Evolutionary conservation across 257 asterid species (phyloP).

Genomic region (Capsicum chinense): DNA sequence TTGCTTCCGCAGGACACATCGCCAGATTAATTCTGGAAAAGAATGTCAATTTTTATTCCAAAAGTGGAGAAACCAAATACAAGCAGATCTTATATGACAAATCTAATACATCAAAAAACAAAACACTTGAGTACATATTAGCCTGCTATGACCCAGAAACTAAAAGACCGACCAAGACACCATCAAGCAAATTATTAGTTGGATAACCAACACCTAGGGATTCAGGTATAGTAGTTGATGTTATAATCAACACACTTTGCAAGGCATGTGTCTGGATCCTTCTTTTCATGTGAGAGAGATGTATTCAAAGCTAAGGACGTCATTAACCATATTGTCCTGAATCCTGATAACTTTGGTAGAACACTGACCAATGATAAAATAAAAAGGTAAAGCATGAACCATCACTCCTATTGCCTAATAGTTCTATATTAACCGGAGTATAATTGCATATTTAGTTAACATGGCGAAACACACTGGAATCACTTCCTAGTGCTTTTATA

Average conservation of each 20-base stretch:
- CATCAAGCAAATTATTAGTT: not conserved
- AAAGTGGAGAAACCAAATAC: conserved; percentile 21
- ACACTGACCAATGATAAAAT: not conserved
- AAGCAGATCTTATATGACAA: conserved; percentile 12
- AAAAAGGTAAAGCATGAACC: not conserved
- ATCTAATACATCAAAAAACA: conserved; percentile 9
- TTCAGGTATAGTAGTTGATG: not conserved
- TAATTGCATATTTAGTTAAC: conserved; percentile 12
- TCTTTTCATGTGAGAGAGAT: not conserved
- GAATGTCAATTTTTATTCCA: conserved; percentile 22
- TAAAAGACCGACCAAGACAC: not conserved
- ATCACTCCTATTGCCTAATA: not conserved
- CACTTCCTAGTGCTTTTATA: conserved; percentile 9
- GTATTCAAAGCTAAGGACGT: conserved; percentile 2
- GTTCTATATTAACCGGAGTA: not conserved
- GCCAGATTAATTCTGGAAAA: conserved; percentile 83
- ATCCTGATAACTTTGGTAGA: not conserved
- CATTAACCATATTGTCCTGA: not conserved
- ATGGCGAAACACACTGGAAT: not conserved
- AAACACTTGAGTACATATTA: not conserved
- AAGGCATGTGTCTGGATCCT: not conserved
- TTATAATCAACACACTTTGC: not conserved
- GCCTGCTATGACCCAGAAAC: not conserved
- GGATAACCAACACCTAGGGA: not conserved
- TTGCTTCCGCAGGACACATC: conserved; percentile 82